Conservation (phyloP, 768 basidiomycete genomes). For the Tubosaeta sp. region DNA sequence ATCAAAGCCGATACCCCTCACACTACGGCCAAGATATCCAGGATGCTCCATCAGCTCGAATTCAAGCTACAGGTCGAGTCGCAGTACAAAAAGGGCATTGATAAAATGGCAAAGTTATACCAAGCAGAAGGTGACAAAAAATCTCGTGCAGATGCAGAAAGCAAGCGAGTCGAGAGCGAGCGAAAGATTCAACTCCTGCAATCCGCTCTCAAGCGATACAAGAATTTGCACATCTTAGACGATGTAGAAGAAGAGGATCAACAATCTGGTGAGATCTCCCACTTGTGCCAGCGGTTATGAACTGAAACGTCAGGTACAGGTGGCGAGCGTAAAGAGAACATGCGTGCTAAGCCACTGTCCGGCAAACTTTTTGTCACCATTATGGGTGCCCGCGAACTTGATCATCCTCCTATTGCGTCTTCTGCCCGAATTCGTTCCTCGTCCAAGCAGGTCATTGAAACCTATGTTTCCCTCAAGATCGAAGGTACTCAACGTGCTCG, state of each 20-base stretch:
- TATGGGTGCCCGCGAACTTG: slow-evolving; percentile 88
- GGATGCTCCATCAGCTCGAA: slow-evolving; percentile 97
- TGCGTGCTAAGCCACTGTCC: slow-evolving; percentile 90
- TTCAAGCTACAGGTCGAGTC: slow-evolving; percentile 98
- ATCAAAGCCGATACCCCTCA: slow-evolving; percentile 97
- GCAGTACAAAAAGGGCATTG: slow-evolving; percentile 97
- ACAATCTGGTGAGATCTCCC: slow-evolving; percentile 39
- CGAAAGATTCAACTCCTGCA: slow-evolving; percentile 93
- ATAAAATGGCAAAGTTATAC: slow-evolving; percentile 98
- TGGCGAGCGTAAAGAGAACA: slow-evolving; percentile 86
- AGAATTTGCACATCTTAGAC: slow-evolving; percentile 91
- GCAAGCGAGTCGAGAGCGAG: slow-evolving; percentile 91
- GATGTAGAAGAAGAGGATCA: slow-evolving; percentile 87
- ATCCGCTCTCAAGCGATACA: slow-evolving; percentile 91
- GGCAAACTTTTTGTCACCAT: slow-evolving; percentile 88
- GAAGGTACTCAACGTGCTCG: slow-evolving; percentile 92
- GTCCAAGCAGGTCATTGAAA: slow-evolving; percentile 75
- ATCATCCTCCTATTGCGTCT: slow-evolving; percentile 77
- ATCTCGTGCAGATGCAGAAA: slow-evolving; percentile 87
- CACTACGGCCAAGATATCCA: slow-evolving; percentile 92
- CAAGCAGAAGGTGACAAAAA: slow-evolving; percentile 97
- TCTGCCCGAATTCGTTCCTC: slow-evolving; percentile 66
- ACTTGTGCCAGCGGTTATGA: slow-evolving; percentile 25
- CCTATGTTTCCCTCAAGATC: slow-evolving; percentile 90
- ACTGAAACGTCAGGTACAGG: slow-evolving; percentile 46